Conservation (phyloP, 192 early-diverging fungal genomes). For the Dimargaris cristalligena region DNA sequence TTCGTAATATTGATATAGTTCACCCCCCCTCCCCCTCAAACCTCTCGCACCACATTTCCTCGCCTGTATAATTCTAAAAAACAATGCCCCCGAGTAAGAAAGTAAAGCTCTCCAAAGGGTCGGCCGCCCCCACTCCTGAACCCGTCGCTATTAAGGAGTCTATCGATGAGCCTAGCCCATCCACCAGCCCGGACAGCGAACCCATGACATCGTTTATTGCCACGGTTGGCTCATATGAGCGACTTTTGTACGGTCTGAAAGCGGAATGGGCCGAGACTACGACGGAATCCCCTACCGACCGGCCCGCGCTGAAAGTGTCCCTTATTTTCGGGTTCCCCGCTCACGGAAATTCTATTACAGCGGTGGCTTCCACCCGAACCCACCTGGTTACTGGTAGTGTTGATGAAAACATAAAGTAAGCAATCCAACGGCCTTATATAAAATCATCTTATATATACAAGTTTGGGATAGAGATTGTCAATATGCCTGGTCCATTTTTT, state of each 20-base stretch:
- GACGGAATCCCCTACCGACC: neutral
- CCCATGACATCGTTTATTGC: slow-evolving; percentile 21
- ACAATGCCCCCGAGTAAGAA: neutral
- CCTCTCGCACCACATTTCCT: too few species aligned
- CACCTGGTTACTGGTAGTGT: slow-evolving; percentile 88
- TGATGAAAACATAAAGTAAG: slow-evolving; percentile 78
- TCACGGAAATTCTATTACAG: slow-evolving; percentile 87
- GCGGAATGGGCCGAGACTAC: slow-evolving; percentile 38
- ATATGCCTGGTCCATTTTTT: neutral
- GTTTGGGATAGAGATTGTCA: too few species aligned
- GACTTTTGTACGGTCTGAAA: slow-evolving; percentile 87
- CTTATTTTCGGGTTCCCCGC: slow-evolving; percentile 90
- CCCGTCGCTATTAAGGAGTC: too few species aligned
- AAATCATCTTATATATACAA: neutral
- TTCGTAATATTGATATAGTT: too few species aligned
- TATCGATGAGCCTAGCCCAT: neutral
- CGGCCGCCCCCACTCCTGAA: too few species aligned
- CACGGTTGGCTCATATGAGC: slow-evolving; percentile 81
- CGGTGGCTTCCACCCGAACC: slow-evolving; percentile 53
- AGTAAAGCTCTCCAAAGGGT: neutral
- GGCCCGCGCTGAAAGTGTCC: slow-evolving; percentile 24
- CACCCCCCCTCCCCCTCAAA: too few species aligned
- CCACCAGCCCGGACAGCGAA: neutral
- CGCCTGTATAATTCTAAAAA: too few species aligned
- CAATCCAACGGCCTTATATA: neutral